phyloP scores from a whole-genome alignment of 345 rosid species.

The Sisymbrium altissimum region DNA sequence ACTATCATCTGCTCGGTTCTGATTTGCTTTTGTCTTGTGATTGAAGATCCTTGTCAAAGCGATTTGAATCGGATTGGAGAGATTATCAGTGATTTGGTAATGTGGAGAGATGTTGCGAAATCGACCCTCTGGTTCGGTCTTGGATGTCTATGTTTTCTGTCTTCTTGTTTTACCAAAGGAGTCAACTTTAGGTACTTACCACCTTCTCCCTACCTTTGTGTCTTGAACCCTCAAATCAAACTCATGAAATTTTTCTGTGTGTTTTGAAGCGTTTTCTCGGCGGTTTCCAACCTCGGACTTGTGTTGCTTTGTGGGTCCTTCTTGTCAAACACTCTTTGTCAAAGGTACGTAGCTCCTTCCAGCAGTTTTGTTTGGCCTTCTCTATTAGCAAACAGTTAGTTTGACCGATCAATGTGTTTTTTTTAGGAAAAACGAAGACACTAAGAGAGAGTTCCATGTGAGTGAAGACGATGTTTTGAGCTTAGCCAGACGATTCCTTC shows the following conservation, averaged over 20 bases:
- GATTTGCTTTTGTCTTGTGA: neutral
- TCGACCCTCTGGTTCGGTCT: conserved; percentile 92
- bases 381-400: neutral
- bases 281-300: conserved; percentile 74
- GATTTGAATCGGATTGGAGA: conserved; percentile 58
- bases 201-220: neutral
- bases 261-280: conserved; percentile 60
- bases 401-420: neutral
- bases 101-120: conserved; percentile 87
- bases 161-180: conserved; percentile 78
- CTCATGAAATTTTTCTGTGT: neutral
- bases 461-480: conserved; percentile 69
- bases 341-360: conserved; percentile 42
- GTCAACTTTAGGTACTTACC: conserved; percentile 60
- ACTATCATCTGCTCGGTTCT: neutral
- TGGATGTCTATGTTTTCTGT: conserved; percentile 64
- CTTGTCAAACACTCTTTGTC: conserved; percentile 71
- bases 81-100: conserved; percentile 52
- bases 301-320: conserved; percentile 75
- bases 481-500: conserved; percentile 62
- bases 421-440: conserved; percentile 44
- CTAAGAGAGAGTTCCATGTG: conserved; percentile 48
- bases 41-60: conserved; percentile 44
- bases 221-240: neutral
- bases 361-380: neutral